Conservation (phyloP, 352 stramenopile species). For the Pythium phragmitis region DNA sequence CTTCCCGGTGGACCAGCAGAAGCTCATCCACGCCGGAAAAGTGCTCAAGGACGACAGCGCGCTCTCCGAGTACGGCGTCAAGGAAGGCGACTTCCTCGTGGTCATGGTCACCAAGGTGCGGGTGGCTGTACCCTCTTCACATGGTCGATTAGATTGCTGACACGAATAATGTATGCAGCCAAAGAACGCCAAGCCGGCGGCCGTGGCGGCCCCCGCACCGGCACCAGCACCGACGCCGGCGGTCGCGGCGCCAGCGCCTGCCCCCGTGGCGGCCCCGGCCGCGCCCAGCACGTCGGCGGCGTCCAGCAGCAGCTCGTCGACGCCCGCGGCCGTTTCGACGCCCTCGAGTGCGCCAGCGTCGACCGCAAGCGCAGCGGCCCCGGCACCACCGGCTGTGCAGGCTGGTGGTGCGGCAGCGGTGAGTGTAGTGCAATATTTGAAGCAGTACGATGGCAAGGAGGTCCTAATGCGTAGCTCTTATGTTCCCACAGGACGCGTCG, state of each 20-base stretch:
- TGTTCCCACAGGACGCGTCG: conserved; percentile 36
- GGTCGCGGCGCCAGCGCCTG: conserved; percentile 29
- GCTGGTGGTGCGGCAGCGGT: conserved; percentile 15
- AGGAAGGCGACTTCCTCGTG: conserved; percentile 88
- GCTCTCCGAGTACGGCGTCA: conserved; percentile 81
- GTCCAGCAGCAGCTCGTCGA: conserved; percentile 65
- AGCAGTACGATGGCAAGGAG: not conserved
- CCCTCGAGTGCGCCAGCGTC: conserved; percentile 52
- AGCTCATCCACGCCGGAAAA: conserved; percentile 88
- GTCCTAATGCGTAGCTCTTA: too few species aligned
- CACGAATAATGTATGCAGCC: conserved; percentile 27
- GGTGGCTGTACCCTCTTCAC: not conserved
- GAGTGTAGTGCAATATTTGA: not conserved
- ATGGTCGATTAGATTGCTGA: not conserved
- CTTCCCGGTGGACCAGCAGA: conserved; percentile 73
- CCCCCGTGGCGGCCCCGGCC: conserved; percentile 26
- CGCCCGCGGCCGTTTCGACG: conserved; percentile 61
- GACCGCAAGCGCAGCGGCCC: conserved; percentile 34
- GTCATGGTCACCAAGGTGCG: conserved; percentile 85
- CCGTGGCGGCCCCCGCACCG: conserved; percentile 31
- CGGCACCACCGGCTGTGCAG: conserved; percentile 24
- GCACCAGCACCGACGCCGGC: conserved; percentile 28
- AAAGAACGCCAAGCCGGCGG: conserved; percentile 52
- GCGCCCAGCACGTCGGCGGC: conserved; percentile 66
- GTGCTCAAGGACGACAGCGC: conserved; percentile 86